phyloP scores from a whole-genome alignment of 1,139 yeast species.

The Arxiozyma slooffiae region DNA sequence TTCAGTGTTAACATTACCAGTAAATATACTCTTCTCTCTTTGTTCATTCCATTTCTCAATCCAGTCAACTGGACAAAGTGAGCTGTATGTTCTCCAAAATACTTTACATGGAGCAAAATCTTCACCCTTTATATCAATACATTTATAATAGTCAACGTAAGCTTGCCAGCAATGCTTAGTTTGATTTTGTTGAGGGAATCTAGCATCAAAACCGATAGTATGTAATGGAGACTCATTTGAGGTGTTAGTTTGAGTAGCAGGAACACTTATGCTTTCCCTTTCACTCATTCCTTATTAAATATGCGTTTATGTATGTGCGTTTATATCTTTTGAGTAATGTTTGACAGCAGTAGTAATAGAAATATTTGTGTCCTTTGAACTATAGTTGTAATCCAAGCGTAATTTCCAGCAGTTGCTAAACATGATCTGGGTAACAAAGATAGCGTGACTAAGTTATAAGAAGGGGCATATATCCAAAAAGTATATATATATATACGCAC shows the following conservation, averaged over 20 bases:
- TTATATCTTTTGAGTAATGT: not conserved
- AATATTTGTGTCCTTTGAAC: too few species aligned
- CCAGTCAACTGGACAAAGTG: conserved; percentile 92
- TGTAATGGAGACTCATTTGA: conserved; percentile 38
- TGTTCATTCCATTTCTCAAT: conserved; percentile 94
- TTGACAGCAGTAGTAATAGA: not conserved
- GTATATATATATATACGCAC: too few species aligned
- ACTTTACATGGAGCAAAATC: conserved; percentile 96
- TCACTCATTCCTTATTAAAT: conserved; percentile 1
- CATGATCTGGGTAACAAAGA: too few species aligned
- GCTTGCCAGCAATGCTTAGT: conserved; percentile 97
- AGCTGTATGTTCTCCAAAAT: conserved; percentile 81
- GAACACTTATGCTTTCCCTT: not conserved
- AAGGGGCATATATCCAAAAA: too few species aligned
- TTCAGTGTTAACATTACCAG: conserved; percentile 37
- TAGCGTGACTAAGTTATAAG: too few species aligned
- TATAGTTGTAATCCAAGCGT: too few species aligned
- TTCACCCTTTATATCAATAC: conserved; percentile 94
- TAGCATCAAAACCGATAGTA: conserved; percentile 82
- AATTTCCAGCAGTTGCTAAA: too few species aligned
- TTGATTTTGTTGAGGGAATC: conserved; percentile 96
- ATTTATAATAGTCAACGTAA: conserved; percentile 95
- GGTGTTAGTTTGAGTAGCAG: conserved; percentile 1
- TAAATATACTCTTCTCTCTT: conserved; percentile 64
- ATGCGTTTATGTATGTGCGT: not conserved